Conservation (phyloP, 78 protist genomes). For the Guillardia theta region DNA sequence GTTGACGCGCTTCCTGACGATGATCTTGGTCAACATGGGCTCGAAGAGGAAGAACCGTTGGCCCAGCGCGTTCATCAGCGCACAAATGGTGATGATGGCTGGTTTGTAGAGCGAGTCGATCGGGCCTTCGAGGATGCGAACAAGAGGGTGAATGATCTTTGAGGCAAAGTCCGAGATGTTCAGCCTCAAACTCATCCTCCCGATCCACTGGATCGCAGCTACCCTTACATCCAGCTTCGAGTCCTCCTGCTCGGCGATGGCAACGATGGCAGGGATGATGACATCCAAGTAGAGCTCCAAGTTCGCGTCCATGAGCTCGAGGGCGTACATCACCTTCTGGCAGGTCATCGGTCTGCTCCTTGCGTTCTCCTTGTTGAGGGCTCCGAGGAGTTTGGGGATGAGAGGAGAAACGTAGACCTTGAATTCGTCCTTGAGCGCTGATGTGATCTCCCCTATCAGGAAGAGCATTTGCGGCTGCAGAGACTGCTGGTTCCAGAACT, state of each 20-base stretch:
- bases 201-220: constrained; percentile 70
- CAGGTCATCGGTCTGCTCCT: background rate
- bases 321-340: constrained; percentile 74
- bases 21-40: constrained; percentile 71
- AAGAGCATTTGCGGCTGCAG: constrained; percentile 58
- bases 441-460: constrained; percentile 80
- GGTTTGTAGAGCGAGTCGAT: background rate
- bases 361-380: background rate
- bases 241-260: constrained; percentile 58
- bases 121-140: constrained; percentile 64
- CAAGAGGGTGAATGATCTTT: constrained; percentile 84
- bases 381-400: background rate
- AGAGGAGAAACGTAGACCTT: background rate
- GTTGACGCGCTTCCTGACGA: background rate
- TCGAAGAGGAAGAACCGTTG: constrained; percentile 76
- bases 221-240: background rate
- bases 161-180: constrained; percentile 81
- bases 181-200: constrained; percentile 62
- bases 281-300: constrained; percentile 88
- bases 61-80: constrained; percentile 77
- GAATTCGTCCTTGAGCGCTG: constrained; percentile 87
- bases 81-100: constrained; percentile 40
- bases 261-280: constrained; percentile 86
- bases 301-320: constrained; percentile 79
- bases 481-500: constrained; percentile 75